A percentile compares a stretch with the other conserved stretches of the same genome.
phyloP scores from a whole-genome alignment of 208 protist species.

The Wallacemonas collosoma region DNA sequence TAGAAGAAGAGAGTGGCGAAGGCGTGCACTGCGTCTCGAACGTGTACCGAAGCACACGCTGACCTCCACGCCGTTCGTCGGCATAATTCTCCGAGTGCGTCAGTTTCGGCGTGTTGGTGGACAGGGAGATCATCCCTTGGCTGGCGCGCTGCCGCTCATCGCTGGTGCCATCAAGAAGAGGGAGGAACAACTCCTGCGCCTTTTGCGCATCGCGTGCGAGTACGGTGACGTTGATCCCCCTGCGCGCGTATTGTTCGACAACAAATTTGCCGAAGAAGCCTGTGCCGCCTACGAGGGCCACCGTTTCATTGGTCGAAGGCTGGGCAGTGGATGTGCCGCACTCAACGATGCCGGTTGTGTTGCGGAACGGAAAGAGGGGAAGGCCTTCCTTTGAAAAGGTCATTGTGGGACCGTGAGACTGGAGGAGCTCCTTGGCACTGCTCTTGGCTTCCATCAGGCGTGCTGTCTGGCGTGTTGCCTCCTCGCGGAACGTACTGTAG shows the following conservation, averaged over 20 bases:
- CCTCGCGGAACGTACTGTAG: constrained; percentile 73
- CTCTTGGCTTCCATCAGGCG: constrained; percentile 28
- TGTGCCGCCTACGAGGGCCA: constrained; percentile 57
- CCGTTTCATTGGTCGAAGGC: constrained; percentile 17
- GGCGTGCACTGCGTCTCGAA: constrained; percentile 15
- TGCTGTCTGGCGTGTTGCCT: constrained; percentile 48
- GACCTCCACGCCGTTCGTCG: constrained; percentile 19
- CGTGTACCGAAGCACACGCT: constrained; percentile 39
- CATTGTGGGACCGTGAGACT: constrained; percentile 7
- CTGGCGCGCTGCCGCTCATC: constrained; percentile 25
- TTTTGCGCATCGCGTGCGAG: constrained; percentile 48
- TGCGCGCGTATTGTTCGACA: constrained; percentile 65
- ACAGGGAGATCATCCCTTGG: constrained; percentile 17
- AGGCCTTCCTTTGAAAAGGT: constrained; percentile 32
- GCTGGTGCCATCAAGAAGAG: constrained; percentile 38
- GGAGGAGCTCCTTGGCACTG: constrained; percentile 2
- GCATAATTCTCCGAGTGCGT: constrained; percentile 22
- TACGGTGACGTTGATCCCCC: constrained; percentile 67
- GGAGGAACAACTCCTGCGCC: constrained; percentile 44
- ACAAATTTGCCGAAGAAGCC: constrained; percentile 62
- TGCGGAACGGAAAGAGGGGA: constrained; percentile 48
- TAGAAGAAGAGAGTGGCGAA: neutral
- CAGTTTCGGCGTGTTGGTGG: constrained; percentile 22
- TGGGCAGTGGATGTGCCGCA: constrained; percentile 9
- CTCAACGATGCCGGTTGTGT: constrained; percentile 9